Evolutionary conservation across 495 filamentous ascomycete species (phyloP).

Genomic region (Evansstolkia leycettana): DNA sequence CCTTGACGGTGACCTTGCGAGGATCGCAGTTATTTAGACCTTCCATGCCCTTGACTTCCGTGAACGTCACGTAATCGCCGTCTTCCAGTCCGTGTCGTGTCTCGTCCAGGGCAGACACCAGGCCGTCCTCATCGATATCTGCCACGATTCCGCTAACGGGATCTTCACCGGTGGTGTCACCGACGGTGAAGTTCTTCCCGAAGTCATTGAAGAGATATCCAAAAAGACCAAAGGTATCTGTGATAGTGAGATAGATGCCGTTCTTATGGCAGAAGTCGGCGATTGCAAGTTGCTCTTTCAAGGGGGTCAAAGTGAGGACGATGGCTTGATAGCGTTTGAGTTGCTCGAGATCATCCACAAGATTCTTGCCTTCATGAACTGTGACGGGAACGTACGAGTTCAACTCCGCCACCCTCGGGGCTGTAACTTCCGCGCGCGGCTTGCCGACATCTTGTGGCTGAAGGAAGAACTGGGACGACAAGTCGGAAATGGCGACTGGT

Average conservation of each 20-base stretch:
- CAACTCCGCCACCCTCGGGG: slow-evolving; percentile 81
- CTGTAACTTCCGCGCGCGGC: slow-evolving; percentile 73
- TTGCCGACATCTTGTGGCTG: slow-evolving; percentile 81
- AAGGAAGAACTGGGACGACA: slow-evolving; percentile 96
- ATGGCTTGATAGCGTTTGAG: slow-evolving; percentile 84
- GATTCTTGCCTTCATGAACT: slow-evolving; percentile 51
- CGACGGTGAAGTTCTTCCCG: slow-evolving; percentile 79
- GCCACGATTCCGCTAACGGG: slow-evolving; percentile 83
- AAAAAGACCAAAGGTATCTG: slow-evolving; percentile 88
- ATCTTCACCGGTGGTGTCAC: slow-evolving; percentile 85
- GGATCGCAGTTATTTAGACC: slow-evolving; percentile 70
- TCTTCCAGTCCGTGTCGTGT: slow-evolving; percentile 91
- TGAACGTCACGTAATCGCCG: slow-evolving; percentile 92
- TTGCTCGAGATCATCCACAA: slow-evolving; percentile 57
- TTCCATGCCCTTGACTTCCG: slow-evolving; percentile 89
- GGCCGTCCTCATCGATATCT: slow-evolving; percentile 70
- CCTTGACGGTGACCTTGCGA: slow-evolving; percentile 84
- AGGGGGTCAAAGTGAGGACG: slow-evolving; percentile 72
- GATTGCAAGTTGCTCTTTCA: slow-evolving; percentile 68
- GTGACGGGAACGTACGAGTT: slow-evolving; percentile 91
- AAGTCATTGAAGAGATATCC: slow-evolving; percentile 97
- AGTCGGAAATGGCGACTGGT: slow-evolving; percentile 69
- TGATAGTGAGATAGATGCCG: slow-evolving; percentile 76
- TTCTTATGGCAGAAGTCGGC: slow-evolving; percentile 89
- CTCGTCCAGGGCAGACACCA: slow-evolving; percentile 93